A percentile compares a stretch with the other conserved stretches of the same genome.
phyloP scores from a whole-genome alignment of 257 asterid genomes.

The Petrea volubilis region DNA sequence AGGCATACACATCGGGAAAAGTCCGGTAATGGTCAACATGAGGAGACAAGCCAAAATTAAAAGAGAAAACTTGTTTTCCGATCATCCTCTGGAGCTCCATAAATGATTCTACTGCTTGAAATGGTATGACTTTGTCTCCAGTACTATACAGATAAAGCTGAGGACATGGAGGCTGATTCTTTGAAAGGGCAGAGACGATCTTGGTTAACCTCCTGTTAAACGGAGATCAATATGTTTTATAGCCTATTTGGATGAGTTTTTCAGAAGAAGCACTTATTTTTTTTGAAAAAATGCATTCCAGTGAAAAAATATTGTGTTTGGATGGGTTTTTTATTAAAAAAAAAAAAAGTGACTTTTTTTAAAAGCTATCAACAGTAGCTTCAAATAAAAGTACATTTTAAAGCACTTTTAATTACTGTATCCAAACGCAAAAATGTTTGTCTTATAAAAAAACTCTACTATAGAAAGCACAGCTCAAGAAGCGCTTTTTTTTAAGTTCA shows the following conservation, averaged over 20 bases:
- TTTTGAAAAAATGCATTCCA: no score
- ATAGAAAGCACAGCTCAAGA: no score
- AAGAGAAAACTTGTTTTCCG: constrained; percentile 52
- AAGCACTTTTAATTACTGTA: no score
- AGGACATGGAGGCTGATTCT: constrained; percentile 73
- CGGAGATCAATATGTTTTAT: no score
- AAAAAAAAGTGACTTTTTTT: neutral
- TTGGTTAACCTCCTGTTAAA: constrained; percentile 61
- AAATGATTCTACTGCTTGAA: constrained; percentile 58
- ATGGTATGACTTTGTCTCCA: constrained; percentile 81
- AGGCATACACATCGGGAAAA: constrained; percentile 53
- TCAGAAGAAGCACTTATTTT: no score
- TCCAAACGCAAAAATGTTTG: no score
- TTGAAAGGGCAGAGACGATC: constrained; percentile 43
- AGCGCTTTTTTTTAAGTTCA: no score
- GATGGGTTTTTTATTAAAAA: no score
- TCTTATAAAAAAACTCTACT: no score
- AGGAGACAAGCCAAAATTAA: constrained; percentile 73
- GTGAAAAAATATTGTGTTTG: no score
- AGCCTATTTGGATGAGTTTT: no score
- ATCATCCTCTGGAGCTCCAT: constrained; percentile 56
- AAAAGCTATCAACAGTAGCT: neutral
- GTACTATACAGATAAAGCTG: constrained; percentile 83
- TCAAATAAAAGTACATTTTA: no score
- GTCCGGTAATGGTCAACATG: constrained; percentile 89